Conservation (phyloP, 2,329 filamentous ascomycete species). For the Fusarium liriodendri region DNA sequence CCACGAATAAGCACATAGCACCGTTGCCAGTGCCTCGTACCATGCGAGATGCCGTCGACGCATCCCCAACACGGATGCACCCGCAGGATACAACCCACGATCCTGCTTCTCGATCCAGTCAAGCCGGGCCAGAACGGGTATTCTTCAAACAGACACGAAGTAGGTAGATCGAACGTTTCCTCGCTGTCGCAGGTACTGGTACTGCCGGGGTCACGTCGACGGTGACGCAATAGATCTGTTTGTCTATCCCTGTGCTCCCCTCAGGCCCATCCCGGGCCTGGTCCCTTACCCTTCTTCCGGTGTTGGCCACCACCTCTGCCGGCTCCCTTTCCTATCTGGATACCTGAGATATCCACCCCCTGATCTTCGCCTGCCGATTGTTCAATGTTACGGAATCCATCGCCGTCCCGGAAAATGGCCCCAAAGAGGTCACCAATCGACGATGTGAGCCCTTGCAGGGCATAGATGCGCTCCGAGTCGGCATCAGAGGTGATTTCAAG, state of each 20-base stretch:
- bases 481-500: constrained; percentile 82
- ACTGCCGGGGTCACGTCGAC: neutral
- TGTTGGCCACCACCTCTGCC: constrained; percentile 10
- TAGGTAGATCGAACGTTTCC: neutral
- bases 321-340: constrained; percentile 29
- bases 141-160: neutral
- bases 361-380: constrained; percentile 44
- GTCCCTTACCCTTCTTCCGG: constrained; percentile 40
- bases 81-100: constrained; percentile 19
- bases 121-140: neutral
- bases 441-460: constrained; percentile 77
- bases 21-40: constrained; percentile 32
- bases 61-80: constrained; percentile 32
- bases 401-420: constrained; percentile 80
- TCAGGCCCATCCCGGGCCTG: constrained; percentile 31
- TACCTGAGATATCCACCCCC: constrained; percentile 42
- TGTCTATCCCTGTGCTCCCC: constrained; percentile 1
- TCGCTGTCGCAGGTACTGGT: neutral
- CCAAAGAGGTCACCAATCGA: constrained; percentile 77
- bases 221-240: neutral
- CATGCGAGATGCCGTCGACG: constrained; percentile 37
- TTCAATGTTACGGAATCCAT: constrained; percentile 67
- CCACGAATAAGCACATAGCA: constrained; percentile 6
- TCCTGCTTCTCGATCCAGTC: constrained; percentile 29
- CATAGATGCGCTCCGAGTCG: constrained; percentile 79